These are phyloP conservation scores for Pseudonectria buxi DNA, from an alignment of 2,329 filamentous ascomycete genomes.

Conservation along the genomic window DNA sequence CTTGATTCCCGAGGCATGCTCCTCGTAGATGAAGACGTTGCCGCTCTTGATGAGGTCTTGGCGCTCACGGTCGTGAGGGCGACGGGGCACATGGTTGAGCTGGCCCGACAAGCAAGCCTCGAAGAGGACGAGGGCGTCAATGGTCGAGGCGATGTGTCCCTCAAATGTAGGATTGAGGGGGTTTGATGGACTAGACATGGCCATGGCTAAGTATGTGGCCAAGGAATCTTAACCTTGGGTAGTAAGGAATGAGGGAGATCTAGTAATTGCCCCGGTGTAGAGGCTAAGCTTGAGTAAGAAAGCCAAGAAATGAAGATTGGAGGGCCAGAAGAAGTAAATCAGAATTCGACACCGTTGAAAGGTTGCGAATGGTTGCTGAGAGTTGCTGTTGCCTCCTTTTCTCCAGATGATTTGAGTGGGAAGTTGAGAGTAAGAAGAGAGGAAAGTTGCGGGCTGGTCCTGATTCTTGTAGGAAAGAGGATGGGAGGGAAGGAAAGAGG, in stretches of 20 bases:
- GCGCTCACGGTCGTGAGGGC: slow-evolving; percentile 81
- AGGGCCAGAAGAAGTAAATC: slow-evolving; percentile 4
- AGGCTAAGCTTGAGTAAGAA: slow-evolving; percentile 5
- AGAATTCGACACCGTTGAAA: neutral
- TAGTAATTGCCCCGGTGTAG: slow-evolving; percentile 6
- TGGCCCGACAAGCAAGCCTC: slow-evolving; percentile 68
- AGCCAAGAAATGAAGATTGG: slow-evolving; percentile 3
- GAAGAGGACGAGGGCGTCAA: slow-evolving; percentile 73
- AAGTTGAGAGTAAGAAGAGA: too few relatives aligned
- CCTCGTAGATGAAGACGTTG: slow-evolving; percentile 86
- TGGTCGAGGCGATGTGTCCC: slow-evolving; percentile 62
- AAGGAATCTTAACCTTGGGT: slow-evolving; percentile 11
- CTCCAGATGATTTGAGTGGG: too few relatives aligned
- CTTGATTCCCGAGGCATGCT: slow-evolving; percentile 85
- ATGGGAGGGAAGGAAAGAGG: too few relatives aligned
- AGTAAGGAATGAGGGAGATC: slow-evolving; percentile 4
- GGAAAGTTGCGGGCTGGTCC: too few relatives aligned
- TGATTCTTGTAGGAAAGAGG: too few relatives aligned
- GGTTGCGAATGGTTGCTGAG: too few relatives aligned
- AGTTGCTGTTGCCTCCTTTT: too few relatives aligned
- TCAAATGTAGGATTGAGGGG: slow-evolving; percentile 56
- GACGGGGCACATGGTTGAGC: slow-evolving; percentile 68
- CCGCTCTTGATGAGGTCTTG: slow-evolving; percentile 72
- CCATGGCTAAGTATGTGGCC: slow-evolving; percentile 10
- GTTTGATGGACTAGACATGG: slow-evolving; percentile 22